Evolutionary conservation across 495 filamentous ascomycete genomes (phyloP).

Genomic region (Podospora comata): DNA sequence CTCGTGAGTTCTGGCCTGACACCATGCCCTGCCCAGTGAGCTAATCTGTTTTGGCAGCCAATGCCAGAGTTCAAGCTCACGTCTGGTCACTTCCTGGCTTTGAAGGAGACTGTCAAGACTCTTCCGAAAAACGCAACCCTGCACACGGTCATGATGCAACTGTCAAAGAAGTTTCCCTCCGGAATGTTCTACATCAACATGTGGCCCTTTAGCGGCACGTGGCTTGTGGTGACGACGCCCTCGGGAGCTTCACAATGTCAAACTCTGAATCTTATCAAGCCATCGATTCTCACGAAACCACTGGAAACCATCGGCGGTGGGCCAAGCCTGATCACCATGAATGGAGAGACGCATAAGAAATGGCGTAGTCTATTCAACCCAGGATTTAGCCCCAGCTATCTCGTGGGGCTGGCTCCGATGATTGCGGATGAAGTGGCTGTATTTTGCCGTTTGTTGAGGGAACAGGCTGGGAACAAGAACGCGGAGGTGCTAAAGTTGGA

Average conservation of each 20-base stretch:
- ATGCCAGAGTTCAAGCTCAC: too few species aligned
- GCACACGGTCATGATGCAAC: too few species aligned
- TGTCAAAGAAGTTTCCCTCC: too few species aligned
- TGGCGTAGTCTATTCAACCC: constrained; percentile 46
- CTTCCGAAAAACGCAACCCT: too few species aligned
- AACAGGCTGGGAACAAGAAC: constrained; percentile 22
- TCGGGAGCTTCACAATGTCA: too few species aligned
- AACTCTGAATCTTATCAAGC: too few species aligned
- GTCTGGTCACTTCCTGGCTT: too few species aligned
- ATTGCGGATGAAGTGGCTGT: constrained; percentile 41
- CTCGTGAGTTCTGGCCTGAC: too few species aligned
- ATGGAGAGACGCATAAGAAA: constrained; percentile 42
- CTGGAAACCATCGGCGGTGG: constrained; percentile 33
- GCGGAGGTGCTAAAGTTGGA: constrained; percentile 38
- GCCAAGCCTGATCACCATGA: constrained; percentile 34
- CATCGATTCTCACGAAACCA: background rate
- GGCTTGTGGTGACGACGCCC: constrained; percentile 19
- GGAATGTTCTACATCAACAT: constrained; percentile 40
- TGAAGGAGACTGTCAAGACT: too few species aligned
- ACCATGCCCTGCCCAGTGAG: too few species aligned
- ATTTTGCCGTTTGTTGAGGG: constrained; percentile 34
- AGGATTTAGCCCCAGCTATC: constrained; percentile 42
- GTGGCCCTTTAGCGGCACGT: constrained; percentile 41
- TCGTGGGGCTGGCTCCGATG: constrained; percentile 39
- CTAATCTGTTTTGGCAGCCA: too few species aligned